These are phyloP conservation scores for Saccharomyces pastorianus DNA, from an alignment of 1,139 yeast genomes.

Conservation along the genomic window DNA sequence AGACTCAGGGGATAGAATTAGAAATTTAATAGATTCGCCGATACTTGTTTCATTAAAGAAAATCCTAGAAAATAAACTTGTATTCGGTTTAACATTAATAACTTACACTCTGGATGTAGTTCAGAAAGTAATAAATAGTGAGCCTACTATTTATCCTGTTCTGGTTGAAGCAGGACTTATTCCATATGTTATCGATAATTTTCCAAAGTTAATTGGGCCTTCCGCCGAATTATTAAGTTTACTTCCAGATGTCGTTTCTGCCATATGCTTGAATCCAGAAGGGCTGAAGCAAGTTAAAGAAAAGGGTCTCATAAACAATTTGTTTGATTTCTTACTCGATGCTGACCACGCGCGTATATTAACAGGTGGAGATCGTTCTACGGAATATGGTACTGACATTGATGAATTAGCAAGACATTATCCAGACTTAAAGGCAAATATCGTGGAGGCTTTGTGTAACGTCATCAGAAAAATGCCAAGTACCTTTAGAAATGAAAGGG, in stretches of 20 bases:
- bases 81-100: slow-evolving; percentile 66
- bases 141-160: slow-evolving; percentile 82
- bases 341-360: slow-evolving; percentile 43
- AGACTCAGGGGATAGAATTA: slow-evolving; percentile 74
- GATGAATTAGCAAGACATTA: slow-evolving; percentile 84
- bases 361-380: slow-evolving; percentile 43
- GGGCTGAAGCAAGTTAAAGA: slow-evolving; percentile 57
- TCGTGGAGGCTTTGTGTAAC: slow-evolving; percentile 44
- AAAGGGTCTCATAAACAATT: slow-evolving; percentile 39
- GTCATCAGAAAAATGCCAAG: slow-evolving; percentile 46
- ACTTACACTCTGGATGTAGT: slow-evolving; percentile 60
- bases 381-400: slow-evolving; percentile 56
- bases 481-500: slow-evolving; percentile 32
- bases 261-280: slow-evolving; percentile 67
- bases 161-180: slow-evolving; percentile 72
- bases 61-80: slow-evolving; percentile 47
- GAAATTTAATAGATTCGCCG: slow-evolving; percentile 81
- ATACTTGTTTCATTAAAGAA: slow-evolving; percentile 53
- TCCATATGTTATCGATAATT: slow-evolving; percentile 52
- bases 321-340: slow-evolving; percentile 45
- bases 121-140: slow-evolving; percentile 73
- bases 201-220: slow-evolving; percentile 46
- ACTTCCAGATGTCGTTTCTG: slow-evolving; percentile 73
- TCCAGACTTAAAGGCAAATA: slow-evolving; percentile 56
- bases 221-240: slow-evolving; percentile 52